Conservation (phyloP, 75 land plant species). For the Azolla pinnata region DNA sequence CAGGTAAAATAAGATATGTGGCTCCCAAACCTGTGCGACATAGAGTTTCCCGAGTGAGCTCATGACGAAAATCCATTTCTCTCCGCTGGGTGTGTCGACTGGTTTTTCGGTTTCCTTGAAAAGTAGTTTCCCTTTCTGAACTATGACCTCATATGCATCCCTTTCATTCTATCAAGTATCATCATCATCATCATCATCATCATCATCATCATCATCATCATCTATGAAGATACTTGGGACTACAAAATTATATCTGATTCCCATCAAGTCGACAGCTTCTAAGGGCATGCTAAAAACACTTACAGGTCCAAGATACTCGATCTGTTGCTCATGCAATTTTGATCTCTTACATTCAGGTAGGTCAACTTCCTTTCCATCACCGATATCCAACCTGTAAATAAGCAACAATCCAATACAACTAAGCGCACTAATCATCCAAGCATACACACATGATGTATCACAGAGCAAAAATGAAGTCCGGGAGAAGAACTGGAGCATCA, state of each 20-base stretch:
- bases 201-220: too few species aligned
- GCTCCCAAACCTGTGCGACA: slow-evolving; percentile 55
- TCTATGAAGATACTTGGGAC: too few species aligned
- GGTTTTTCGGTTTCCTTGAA: slow-evolving; percentile 32
- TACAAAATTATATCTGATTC: too few species aligned
- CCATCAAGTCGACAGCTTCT: too few species aligned
- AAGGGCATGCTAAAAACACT: too few species aligned
- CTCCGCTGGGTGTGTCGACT: slow-evolving; percentile 45
- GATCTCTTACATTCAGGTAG: slow-evolving; percentile 58
- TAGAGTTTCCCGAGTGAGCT: slow-evolving; percentile 65
- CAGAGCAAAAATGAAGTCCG: too few species aligned
- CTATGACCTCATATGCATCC: slow-evolving; percentile 59
- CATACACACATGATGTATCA: too few species aligned
- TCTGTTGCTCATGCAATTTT: slow-evolving; percentile 43
- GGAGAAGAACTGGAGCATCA: too few species aligned
- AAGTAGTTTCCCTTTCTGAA: slow-evolving; percentile 53
- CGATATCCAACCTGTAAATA: slow-evolving; percentile 70
- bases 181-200: too few species aligned
- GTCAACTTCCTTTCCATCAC: slow-evolving; percentile 66
- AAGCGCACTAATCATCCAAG: too few species aligned
- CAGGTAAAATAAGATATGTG: not conserved
- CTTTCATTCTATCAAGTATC: slow-evolving; percentile 57
- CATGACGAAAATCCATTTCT: slow-evolving; percentile 82
- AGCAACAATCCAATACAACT: too few species aligned
- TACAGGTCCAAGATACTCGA: slow-evolving; percentile 86